A percentile compares a stretch with the other conserved stretches of the same genome.
Evolutionary conservation across 228 moss, liverwort and hornwort species (phyloP).

Genomic region (Sphagnum magellanicum): DNA sequence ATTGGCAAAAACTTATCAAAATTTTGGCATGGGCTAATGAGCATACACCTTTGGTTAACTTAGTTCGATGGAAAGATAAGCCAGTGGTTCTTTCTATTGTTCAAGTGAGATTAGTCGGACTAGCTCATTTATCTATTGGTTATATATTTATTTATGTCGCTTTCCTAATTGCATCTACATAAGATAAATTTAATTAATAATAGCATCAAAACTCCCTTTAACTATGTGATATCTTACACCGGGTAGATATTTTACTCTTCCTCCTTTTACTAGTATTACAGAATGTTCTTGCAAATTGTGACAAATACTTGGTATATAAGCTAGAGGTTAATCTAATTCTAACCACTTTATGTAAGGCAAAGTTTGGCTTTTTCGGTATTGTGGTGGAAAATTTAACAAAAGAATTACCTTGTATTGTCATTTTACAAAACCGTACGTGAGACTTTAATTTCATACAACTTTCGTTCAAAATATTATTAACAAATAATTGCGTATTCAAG

Average conservation of each 20-base stretch:
- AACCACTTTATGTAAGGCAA: not conserved
- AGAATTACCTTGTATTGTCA: not conserved
- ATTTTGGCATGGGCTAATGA: no score
- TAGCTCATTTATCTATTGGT: no score
- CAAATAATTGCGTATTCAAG: no score
- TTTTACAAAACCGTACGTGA: conserved; percentile 1
- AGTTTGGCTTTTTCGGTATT: not conserved
- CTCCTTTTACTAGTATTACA: conserved; percentile 1
- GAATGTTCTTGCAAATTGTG: conserved; percentile 2
- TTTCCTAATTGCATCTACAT: no score
- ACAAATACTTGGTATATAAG: not conserved
- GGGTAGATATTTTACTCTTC: not conserved
- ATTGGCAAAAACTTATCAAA: no score
- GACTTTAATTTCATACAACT: not conserved
- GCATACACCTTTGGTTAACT: no score
- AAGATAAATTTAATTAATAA: no score
- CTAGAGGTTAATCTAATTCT: conserved; percentile 1
- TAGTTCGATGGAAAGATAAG: no score
- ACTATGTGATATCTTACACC: not conserved
- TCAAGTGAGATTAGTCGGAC: no score
- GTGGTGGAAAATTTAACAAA: conserved; percentile 3
- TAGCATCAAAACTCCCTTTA: not conserved
- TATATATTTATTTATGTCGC: no score
- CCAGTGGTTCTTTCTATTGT: no score
- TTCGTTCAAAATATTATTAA: not conserved